Conservation (phyloP, 1,139 yeast genomes). For the Wickerhamiella pararugosa region DNA sequence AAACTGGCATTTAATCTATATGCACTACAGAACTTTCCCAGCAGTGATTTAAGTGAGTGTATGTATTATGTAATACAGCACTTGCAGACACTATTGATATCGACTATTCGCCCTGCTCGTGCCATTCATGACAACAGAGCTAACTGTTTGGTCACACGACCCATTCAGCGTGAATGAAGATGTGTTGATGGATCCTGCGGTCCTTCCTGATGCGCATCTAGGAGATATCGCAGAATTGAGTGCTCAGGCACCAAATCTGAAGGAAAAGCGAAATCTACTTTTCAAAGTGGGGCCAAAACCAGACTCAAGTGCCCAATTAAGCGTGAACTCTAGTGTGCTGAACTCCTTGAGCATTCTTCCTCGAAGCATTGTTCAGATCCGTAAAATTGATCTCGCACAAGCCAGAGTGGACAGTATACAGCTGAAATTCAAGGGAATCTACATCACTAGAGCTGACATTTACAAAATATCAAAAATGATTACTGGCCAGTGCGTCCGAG, state of each 20-base stretch:
- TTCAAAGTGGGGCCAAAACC: constrained; percentile 9
- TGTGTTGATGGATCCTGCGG: constrained; percentile 2
- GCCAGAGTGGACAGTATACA: constrained; percentile 70
- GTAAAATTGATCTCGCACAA: constrained; percentile 36
- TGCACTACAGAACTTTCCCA: too few species aligned
- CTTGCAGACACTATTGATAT: too few species aligned
- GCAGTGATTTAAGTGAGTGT: too few species aligned
- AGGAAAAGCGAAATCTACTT: constrained; percentile 12
- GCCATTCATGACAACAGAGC: background rate
- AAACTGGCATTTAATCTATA: constrained; percentile 9
- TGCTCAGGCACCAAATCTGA: background rate
- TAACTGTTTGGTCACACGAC: constrained; percentile 6
- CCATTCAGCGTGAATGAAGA: constrained; percentile 1
- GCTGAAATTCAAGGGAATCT: constrained; percentile 63
- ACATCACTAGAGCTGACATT: constrained; percentile 83
- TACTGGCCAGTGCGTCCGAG: constrained; percentile 48
- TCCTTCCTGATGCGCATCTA: constrained; percentile 1
- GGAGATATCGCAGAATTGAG: constrained; percentile 5
- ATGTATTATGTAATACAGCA: too few species aligned
- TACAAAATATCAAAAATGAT: constrained; percentile 64
- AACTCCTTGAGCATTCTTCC: constrained; percentile 50
- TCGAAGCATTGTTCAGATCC: constrained; percentile 36
- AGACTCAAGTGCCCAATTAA: constrained; percentile 26
- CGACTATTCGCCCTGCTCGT: too few species aligned
- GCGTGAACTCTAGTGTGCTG: constrained; percentile 49